phyloP scores from a whole-genome alignment of 441 rosid genomes.

The Breynia disticha region DNA sequence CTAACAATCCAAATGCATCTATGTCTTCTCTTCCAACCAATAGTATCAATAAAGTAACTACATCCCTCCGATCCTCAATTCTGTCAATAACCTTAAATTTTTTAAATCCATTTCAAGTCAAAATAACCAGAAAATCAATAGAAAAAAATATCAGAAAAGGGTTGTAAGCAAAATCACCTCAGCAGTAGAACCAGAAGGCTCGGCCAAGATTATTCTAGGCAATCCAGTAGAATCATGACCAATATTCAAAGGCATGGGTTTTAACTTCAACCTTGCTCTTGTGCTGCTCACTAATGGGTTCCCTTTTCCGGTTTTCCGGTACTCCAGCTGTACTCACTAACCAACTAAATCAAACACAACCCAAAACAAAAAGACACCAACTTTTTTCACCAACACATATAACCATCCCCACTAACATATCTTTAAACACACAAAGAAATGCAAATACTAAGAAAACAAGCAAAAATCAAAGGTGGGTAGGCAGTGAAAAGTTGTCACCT shows the following conservation, averaged over 20 bases:
- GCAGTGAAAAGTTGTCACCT: too few relatives aligned
- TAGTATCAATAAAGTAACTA: too few relatives aligned
- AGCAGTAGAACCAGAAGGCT: conserved; percentile 72
- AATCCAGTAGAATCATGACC: conserved; percentile 52
- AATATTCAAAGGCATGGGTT: conserved; percentile 56
- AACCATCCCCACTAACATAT: too few relatives aligned
- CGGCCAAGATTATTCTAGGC: conserved; percentile 56
- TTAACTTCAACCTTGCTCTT: conserved; percentile 28
- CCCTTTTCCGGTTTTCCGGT: conserved; percentile 47
- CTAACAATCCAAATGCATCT: too few relatives aligned
- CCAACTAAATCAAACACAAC: too few relatives aligned
- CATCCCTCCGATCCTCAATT: too few relatives aligned
- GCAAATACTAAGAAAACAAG: conserved; percentile 3
- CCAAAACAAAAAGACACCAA: too few relatives aligned
- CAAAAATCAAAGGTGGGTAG: too few relatives aligned
- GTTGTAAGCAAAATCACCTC: conserved; percentile 33
- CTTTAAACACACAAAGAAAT: too few relatives aligned
- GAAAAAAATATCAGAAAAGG: not conserved
- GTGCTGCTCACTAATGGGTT: conserved; percentile 40
- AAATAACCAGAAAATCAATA: not conserved
- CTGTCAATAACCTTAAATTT: too few relatives aligned
- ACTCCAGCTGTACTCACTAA: conserved; percentile 35
- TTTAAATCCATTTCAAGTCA: not conserved
- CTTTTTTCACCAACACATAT: too few relatives aligned
- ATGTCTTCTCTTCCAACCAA: too few relatives aligned